Conservation (phyloP, 768 basidiomycete species). For the Trametes coccinea region DNA sequence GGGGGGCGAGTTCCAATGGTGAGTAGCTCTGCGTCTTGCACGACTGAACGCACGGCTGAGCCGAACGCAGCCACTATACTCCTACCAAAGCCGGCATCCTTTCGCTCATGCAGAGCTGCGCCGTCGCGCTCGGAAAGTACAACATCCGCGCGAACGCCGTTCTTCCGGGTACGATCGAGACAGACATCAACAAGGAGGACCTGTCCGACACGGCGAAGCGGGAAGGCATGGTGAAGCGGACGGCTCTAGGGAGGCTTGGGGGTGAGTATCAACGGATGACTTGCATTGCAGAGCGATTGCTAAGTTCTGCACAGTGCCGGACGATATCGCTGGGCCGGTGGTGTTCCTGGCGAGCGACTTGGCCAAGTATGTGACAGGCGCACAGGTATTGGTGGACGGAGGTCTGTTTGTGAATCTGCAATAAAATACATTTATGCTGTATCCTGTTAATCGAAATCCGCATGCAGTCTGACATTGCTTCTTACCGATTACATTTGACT, state of each 20-base stretch:
- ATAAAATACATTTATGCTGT: slow-evolving; percentile 27
- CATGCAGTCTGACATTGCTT: too few species aligned
- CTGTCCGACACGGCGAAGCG: slow-evolving; percentile 59
- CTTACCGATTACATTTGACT: neutral
- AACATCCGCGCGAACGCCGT: slow-evolving; percentile 72
- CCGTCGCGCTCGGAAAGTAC: slow-evolving; percentile 75
- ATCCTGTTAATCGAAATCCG: too few species aligned
- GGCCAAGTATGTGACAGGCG: slow-evolving; percentile 68
- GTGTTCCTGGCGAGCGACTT: slow-evolving; percentile 74
- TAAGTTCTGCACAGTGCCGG: slow-evolving; percentile 44
- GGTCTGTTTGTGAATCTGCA: slow-evolving; percentile 77
- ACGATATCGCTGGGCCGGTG: slow-evolving; percentile 73
- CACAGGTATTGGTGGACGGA: slow-evolving; percentile 68
- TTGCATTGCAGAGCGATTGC: neutral
- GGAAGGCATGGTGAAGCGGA: slow-evolving; percentile 63
- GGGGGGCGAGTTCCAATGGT: slow-evolving; percentile 73
- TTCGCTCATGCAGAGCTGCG: slow-evolving; percentile 78
- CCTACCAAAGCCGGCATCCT: slow-evolving; percentile 80
- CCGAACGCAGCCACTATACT: slow-evolving; percentile 58
- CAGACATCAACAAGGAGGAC: slow-evolving; percentile 78
- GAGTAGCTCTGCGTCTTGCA: slow-evolving; percentile 5
- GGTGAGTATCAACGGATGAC: slow-evolving; percentile 35
- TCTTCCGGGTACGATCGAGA: slow-evolving; percentile 77
- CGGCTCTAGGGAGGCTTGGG: slow-evolving; percentile 66
- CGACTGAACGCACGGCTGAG: neutral